These are phyloP conservation scores for Endothia cerciana DNA, from an alignment of 2,329 filamentous ascomycete species.

Conservation along the genomic window DNA sequence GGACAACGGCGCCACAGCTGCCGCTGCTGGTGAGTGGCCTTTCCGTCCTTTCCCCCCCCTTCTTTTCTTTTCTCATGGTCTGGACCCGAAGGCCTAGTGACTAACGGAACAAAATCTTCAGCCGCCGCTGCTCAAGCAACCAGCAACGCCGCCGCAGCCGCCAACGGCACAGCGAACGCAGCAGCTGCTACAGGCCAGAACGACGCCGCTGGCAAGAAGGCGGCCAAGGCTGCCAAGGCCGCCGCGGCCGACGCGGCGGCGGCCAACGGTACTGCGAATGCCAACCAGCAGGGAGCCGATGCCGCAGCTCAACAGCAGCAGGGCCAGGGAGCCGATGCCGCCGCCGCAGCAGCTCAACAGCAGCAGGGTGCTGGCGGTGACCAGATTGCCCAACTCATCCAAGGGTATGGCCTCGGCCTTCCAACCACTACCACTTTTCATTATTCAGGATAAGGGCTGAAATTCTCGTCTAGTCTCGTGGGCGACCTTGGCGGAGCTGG, in stretches of 20 bases:
- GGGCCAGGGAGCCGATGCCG: neutral
- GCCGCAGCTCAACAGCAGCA: too few relatives aligned
- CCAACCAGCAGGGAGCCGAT: too few relatives aligned
- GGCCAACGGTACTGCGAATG: neutral
- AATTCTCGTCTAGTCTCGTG: neutral
- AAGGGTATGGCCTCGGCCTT: constrained; percentile 7
- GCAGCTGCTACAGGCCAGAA: neutral
- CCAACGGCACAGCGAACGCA: neutral
- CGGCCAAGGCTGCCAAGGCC: neutral
- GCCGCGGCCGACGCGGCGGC: constrained; percentile 15
- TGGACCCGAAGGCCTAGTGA: too few relatives aligned
- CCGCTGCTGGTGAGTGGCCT: constrained; percentile 2
- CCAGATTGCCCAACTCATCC: constrained; percentile 14
- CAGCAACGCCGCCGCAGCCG: neutral
- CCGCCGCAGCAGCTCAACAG: too few relatives aligned
- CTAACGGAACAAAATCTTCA: neutral
- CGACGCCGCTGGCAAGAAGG: neutral
- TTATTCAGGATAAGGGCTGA: neutral
- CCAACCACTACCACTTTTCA: too few relatives aligned
- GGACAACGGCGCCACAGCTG: neutral
- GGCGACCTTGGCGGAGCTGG: neutral
- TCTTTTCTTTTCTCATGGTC: too few relatives aligned
- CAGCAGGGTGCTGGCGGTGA: neutral
- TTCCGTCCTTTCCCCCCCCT: too few relatives aligned
- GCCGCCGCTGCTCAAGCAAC: constrained; percentile 14